Conservation (phyloP, 1,284 basidiomycete genomes). For the Ustilago trichophora region DNA sequence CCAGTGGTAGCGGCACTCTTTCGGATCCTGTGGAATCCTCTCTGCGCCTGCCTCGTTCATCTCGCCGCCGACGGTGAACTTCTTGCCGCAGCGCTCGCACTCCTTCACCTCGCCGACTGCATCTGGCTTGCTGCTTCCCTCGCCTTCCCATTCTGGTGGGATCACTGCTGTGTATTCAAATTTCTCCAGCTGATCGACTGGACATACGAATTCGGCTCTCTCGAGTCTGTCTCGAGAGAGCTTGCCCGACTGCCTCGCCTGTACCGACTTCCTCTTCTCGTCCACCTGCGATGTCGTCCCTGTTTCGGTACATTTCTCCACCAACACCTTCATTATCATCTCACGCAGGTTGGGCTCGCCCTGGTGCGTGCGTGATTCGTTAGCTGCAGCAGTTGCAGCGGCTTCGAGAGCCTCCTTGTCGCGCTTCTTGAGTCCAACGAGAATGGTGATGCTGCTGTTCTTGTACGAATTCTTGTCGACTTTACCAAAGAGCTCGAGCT, state of each 20-base stretch:
- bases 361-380: conserved; percentile 5
- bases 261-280: conserved; percentile 32
- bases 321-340: conserved; percentile 3
- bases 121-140: conserved; percentile 42
- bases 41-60: conserved; percentile 29
- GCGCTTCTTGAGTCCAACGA: conserved; percentile 50
- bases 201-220: conserved; percentile 50
- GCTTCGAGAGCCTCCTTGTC: conserved; percentile 24
- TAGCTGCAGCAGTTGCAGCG: conserved; percentile 14
- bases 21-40: conserved; percentile 26
- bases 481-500: conserved; percentile 41
- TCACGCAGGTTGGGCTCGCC: conserved; percentile 7
- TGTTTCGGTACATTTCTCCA: conserved; percentile 46
- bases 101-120: conserved; percentile 47
- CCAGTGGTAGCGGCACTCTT: conserved; percentile 60
- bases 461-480: conserved; percentile 44
- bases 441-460: conserved; percentile 48
- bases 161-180: conserved; percentile 48
- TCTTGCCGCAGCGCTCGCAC: conserved; percentile 55
- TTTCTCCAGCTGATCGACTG: conserved; percentile 40
- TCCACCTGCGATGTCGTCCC: conserved; percentile 49
- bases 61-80: conserved; percentile 51
- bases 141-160: conserved; percentile 39
- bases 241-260: conserved; percentile 21
- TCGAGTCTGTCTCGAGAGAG: conserved; percentile 38